Evolutionary conservation across 768 basidiomycete species (phyloP), one percentile per base, ranked within the genome.

Genomic region (Lyophyllum semitale): DNA sequence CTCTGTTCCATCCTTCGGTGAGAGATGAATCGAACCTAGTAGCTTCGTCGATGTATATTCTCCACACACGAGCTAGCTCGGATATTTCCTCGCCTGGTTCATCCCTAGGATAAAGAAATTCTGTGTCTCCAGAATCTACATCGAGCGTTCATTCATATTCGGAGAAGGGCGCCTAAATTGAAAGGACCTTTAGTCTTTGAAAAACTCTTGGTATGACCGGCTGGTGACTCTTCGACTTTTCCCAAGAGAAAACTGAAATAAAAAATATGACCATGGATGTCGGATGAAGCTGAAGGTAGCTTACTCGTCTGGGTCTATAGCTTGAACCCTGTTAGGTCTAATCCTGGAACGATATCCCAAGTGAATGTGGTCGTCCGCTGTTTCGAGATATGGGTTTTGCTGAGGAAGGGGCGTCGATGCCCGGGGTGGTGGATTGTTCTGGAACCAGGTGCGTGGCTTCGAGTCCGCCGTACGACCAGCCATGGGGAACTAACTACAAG

Each of bases 31-130:
- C 77, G 15, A 67, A 61, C 45, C 68, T 74, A 8, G 63, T 53
- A 4, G 77, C 71, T 53, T 76, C 75, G 4, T 74, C 72, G n/a
- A 71, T 71, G 59, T 78, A 79, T 3, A 75, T 66, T n/a, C 68
- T 65, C 77, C 78, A 79, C 13, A 78, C 65, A 7, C 66, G 59
- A 12, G 73, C 73, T 60, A 66, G 58, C 49, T 73, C 73, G 5
- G 63, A 62, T 11, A 66, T 64, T 37, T 76, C 74, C 38, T 67
- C 68, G 8, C 73, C 75, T 13, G 60, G 62, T 53, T 72, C 72
- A 50, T 68, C 68, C 48, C 32, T 55, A 4, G 47, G 55, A 52
- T 62, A 59, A 6, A 17, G 13, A 11, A 15, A 15, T 15, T 54
- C 57, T 18, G 23, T 29, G 15, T 49, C 47, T 35, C 20, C 11